Evolutionary conservation across 2,329 filamentous ascomycete genomes (phyloP).

Genomic region (Trichoderma pleuroti): DNA sequence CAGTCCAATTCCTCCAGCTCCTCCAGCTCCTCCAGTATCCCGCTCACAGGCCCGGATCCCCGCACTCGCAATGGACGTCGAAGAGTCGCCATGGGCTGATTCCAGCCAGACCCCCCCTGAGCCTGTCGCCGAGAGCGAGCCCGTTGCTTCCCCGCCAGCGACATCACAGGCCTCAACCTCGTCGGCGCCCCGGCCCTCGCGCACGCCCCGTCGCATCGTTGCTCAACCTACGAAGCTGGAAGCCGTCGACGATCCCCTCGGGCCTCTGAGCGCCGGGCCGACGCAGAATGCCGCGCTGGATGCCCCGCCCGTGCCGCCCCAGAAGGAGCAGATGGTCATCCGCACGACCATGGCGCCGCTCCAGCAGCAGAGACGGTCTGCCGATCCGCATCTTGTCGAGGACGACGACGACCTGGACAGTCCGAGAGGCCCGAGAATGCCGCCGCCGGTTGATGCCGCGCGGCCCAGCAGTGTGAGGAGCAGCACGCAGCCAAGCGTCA

Average conservation of each 20-base stretch:
- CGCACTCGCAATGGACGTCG: constrained; percentile 44
- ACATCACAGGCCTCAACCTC: constrained; percentile 31
- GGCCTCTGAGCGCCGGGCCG: constrained; percentile 67
- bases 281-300: constrained; percentile 43
- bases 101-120: constrained; percentile 32
- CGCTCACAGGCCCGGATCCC: not conserved
- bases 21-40: not conserved
- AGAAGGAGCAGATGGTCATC: constrained; percentile 63
- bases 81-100: constrained; percentile 55
- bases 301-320: constrained; percentile 65
- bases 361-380: constrained; percentile 43
- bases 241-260: constrained; percentile 72
- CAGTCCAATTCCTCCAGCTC: not conserved
- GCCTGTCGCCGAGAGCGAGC: constrained; percentile 33
- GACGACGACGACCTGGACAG: constrained; percentile 60
- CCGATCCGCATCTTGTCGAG: constrained; percentile 64
- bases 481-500: constrained; percentile 71
- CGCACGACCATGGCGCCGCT: constrained; percentile 52
- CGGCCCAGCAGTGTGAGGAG: constrained; percentile 49
- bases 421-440: constrained; percentile 55
- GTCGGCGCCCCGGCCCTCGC: constrained; percentile 41
- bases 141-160: constrained; percentile 30
- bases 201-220: constrained; percentile 60
- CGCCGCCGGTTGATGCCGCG: constrained; percentile 60
- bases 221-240: constrained; percentile 75